Conservation (phyloP, 371 early-diverging fungal species). For the Neoconidiobolus thromboides region DNA sequence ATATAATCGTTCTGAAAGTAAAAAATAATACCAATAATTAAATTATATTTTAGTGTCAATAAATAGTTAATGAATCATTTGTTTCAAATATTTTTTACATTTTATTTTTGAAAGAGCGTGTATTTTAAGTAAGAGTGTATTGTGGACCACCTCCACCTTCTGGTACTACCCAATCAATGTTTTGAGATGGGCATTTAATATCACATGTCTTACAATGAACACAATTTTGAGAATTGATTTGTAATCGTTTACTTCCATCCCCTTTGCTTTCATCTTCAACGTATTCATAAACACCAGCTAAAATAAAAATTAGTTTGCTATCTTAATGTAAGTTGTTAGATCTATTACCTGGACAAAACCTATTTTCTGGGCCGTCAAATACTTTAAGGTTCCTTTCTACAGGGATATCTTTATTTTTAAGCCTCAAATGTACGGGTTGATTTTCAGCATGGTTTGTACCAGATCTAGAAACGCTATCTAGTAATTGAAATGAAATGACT, state of each 20-base stretch:
- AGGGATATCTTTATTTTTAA: constrained; percentile 49
- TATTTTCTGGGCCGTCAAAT: constrained; percentile 91
- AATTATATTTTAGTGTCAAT: too few relatives aligned
- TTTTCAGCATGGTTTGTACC: constrained; percentile 93
- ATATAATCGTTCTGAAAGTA: too few relatives aligned
- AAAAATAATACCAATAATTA: too few relatives aligned
- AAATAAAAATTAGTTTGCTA: neutral
- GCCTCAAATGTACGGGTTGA: constrained; percentile 83
- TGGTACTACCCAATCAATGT: constrained; percentile 98
- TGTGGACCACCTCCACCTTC: constrained; percentile 91
- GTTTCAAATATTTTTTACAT: too few relatives aligned
- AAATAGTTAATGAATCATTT: too few relatives aligned
- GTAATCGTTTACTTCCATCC: constrained; percentile 68
- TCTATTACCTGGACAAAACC: constrained; percentile 79
- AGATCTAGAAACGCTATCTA: constrained; percentile 80
- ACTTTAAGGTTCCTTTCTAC: constrained; percentile 59
- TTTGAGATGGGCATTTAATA: constrained; percentile 96
- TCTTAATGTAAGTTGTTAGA: neutral
- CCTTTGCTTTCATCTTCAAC: constrained; percentile 77
- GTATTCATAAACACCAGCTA: constrained; percentile 96
- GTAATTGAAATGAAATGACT: constrained; percentile 77
- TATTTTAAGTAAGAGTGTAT: constrained; percentile 10
- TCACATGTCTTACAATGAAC: constrained; percentile 99
- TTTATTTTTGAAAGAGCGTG: too few relatives aligned
- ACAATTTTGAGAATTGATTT: constrained; percentile 96